A percentile compares a stretch with the other conserved stretches of the same genome.
Evolutionary conservation across 768 basidiomycete genomes (phyloP).

Genomic region (Podaxis sp.): DNA sequence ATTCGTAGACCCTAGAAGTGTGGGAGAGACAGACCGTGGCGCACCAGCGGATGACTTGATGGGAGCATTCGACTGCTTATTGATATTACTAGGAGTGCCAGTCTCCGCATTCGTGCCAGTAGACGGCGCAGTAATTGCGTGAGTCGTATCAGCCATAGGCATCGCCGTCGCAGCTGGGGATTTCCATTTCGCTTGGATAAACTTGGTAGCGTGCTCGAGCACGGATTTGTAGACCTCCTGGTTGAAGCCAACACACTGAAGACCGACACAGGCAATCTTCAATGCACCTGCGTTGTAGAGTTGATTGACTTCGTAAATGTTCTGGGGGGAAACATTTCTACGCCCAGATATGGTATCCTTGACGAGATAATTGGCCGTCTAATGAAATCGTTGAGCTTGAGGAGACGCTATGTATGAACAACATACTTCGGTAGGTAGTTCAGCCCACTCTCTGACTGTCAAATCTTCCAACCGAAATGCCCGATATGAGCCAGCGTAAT

Average conservation of each 20-base stretch:
- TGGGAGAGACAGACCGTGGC: conserved; percentile 6
- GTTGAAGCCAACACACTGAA: conserved; percentile 78
- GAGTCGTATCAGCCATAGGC: not conserved
- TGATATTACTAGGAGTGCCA: not conserved
- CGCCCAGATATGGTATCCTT: conserved; percentile 68
- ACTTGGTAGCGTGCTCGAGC: conserved; percentile 58
- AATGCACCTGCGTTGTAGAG: conserved; percentile 71
- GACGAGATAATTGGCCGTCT: conserved; percentile 65
- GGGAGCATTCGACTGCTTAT: not conserved
- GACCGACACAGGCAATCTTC: conserved; percentile 65
- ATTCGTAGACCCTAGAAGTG: not conserved
- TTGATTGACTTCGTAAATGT: conserved; percentile 68
- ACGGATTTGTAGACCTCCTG: conserved; percentile 58
- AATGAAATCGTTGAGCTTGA: conserved; percentile 10
- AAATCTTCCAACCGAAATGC: conserved; percentile 63
- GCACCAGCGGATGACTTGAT: not conserved
- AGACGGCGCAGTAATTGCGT: not conserved
- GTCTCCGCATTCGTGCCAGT: not conserved
- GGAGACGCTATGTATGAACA: not conserved
- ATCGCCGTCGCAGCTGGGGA: not conserved
- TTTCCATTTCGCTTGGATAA: conserved; percentile 35
- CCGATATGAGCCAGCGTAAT: conserved; percentile 78
- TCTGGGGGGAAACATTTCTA: conserved; percentile 76
- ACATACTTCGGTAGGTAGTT: conserved; percentile 56
- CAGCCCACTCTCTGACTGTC: conserved; percentile 63